phyloP scores from a whole-genome alignment of 192 early-diverging fungal genomes.

The Coemansia sp. region DNA sequence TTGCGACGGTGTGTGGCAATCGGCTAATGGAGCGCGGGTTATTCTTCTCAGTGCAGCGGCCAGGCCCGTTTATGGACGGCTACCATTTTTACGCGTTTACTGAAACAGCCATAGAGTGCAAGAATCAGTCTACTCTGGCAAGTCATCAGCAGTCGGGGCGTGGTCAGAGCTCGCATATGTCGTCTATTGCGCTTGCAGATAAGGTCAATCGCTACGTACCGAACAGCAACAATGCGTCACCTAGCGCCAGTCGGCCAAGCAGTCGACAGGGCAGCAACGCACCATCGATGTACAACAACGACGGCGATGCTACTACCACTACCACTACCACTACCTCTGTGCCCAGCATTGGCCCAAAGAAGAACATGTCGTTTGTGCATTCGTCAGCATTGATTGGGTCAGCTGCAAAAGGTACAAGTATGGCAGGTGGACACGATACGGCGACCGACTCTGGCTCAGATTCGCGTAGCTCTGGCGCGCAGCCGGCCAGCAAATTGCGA shows the following conservation, averaged over 20 bases:
- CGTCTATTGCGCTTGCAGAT: slow-evolving; percentile 29
- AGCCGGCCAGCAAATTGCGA: slow-evolving; percentile 35
- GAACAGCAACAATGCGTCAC: slow-evolving; percentile 31
- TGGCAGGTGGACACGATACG: slow-evolving; percentile 7
- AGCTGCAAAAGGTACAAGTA: neutral
- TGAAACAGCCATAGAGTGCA: slow-evolving; percentile 20
- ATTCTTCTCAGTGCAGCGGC: slow-evolving; percentile 63
- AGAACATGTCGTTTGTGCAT: neutral
- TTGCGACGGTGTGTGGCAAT: slow-evolving; percentile 81
- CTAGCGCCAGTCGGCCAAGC: slow-evolving; percentile 38
- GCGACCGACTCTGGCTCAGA: slow-evolving; percentile 10
- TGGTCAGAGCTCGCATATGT: slow-evolving; percentile 23
- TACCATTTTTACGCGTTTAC: slow-evolving; percentile 79
- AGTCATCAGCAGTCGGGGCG: slow-evolving; percentile 4
- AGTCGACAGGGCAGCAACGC: slow-evolving; percentile 52
- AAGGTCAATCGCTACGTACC: slow-evolving; percentile 14
- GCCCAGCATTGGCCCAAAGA: neutral
- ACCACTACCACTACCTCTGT: neutral
- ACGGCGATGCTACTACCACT: neutral
- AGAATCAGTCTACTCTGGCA: slow-evolving; percentile 6
- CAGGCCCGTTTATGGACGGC: slow-evolving; percentile 84
- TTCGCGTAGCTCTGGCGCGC: slow-evolving; percentile 14
- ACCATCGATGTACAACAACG: slow-evolving; percentile 35
- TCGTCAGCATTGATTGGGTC: neutral
- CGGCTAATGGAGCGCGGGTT: slow-evolving; percentile 73